Evolutionary conservation across 305 asterid genomes (phyloP), one percentile per base, ranked within the genome.

Genomic region (Fraxinus sp.): DNA sequence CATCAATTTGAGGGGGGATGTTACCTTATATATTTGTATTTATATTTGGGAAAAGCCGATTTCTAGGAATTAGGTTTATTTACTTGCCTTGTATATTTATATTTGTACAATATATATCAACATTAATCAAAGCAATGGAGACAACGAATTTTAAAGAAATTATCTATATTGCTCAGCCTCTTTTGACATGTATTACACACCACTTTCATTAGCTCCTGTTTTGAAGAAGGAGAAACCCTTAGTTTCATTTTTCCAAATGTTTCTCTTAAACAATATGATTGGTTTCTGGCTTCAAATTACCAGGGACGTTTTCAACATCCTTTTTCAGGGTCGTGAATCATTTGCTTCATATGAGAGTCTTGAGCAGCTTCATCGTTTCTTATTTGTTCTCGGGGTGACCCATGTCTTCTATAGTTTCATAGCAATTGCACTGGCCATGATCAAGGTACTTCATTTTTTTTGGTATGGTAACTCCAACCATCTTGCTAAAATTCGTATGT

Each of bases 321-420:
- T 76, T 76, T 81, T 76, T 28, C 87, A 95, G 99, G 97, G 83
- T 44, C 93, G 78, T 28, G 89, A 94, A 87, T 91, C 99, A 35
- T 92, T 95, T 86, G 98, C 93, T 85, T 95, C 99, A 20, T 83
- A 89, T 26, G 97, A 94, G 89, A 94, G 98, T 88, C 95, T 95
- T 32, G 97, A 95, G 86, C 97, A 94, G 94, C 98, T 95, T 64
- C 99, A 93, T 79, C 97, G 97, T 4, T 90, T 95, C 90, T 88
- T 94, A 86, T 88, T 95, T 83, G 95, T 94, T 82, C 91, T 95
- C 36, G 97, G 99, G 3, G 70, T 89, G 68, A 93, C 95, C 11
- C 99, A 95, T 66, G 97, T 94, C 79, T 86, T 89, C 18, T 95
- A 94, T 66, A 95, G 98, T 85, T 91, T 94, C 74, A 80, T 92